These are phyloP conservation scores for Colletotrichum simmondsii DNA, from an alignment of 2,329 filamentous ascomycete genomes.

Conservation along the genomic window DNA sequence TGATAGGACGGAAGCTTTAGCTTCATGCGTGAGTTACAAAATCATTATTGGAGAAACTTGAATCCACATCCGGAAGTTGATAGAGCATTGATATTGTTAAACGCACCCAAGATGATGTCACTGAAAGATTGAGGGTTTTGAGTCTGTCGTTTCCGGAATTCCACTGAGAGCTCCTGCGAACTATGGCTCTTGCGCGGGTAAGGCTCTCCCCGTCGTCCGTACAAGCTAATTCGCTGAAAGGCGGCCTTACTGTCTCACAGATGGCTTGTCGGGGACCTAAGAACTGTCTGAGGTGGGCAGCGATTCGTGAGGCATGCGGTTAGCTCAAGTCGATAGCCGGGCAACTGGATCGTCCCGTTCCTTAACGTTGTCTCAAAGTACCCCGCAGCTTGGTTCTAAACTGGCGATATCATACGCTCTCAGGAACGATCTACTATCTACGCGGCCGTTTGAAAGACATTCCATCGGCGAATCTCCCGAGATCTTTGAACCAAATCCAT, in stretches of 20 bases:
- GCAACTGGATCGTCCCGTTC: neutral
- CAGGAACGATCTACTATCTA: neutral
- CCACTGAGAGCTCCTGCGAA: neutral
- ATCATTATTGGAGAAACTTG: neutral
- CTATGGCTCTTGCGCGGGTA: neutral
- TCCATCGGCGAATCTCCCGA: neutral
- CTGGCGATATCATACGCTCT: neutral
- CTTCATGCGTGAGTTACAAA: neutral
- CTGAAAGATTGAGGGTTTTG: neutral
- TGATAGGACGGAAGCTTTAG: neutral
- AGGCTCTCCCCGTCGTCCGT: neutral
- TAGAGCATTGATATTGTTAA: neutral
- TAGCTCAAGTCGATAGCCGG: neutral
- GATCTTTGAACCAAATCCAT: neutral
- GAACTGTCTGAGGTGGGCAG: neutral
- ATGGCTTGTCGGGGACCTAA: neutral
- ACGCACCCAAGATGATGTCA: neutral
- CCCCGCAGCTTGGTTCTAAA: neutral
- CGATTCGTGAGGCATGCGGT: neutral
- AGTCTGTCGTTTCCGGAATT: neutral
- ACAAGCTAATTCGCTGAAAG: neutral
- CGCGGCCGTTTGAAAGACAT: neutral
- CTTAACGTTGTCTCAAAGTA: neutral
- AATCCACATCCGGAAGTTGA: neutral
- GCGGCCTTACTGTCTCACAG: neutral